Evolutionary conservation across 2,329 filamentous ascomycete genomes (phyloP).

Genomic region (Fonsecaea multimorphosa): DNA sequence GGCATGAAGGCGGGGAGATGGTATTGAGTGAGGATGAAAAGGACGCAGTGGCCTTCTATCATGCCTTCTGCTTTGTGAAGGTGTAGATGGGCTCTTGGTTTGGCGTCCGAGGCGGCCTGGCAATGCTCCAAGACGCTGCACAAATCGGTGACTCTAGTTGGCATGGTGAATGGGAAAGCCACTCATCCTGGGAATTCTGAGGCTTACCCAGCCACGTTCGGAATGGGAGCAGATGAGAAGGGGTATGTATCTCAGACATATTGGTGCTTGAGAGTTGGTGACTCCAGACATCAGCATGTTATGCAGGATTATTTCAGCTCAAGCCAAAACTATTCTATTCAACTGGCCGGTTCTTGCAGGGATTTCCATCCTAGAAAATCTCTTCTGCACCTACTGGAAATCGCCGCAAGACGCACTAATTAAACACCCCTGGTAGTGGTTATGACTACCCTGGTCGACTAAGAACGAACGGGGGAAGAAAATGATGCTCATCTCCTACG

Average conservation of each 20-base stretch:
- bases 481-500: no score
- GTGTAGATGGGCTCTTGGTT: constrained; percentile 61
- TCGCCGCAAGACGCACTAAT: no score
- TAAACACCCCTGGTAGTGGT: no score
- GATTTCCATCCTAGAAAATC: background rate
- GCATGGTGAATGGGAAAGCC: background rate
- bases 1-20: constrained; percentile 68
- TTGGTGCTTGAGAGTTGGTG: background rate
- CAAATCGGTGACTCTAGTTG: background rate
- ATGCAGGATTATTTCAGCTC: background rate
- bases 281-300: background rate
- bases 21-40: constrained; percentile 84
- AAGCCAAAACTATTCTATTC: background rate
- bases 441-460: no score
- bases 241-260: background rate
- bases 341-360: background rate
- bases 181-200: background rate
- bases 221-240: background rate
- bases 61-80: constrained; percentile 97
- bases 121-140: background rate
- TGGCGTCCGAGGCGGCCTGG: background rate
- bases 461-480: no score
- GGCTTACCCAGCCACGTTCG: background rate
- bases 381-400: no score
- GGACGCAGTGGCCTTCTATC: constrained; percentile 86